Base-by-base conservation (phyloP, 805 yeast species). In the Pichia cabralensis region DNA sequence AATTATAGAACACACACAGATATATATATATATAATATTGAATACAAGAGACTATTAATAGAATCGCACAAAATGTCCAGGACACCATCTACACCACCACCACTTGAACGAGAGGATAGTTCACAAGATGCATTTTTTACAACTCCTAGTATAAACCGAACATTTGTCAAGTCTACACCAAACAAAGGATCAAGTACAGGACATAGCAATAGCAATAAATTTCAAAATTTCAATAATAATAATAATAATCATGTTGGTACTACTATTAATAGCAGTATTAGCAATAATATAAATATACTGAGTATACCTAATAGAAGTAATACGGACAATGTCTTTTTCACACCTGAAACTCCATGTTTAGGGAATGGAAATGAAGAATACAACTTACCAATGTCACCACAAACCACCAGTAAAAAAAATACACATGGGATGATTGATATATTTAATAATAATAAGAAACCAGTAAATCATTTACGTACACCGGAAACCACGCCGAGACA, bases 31-130 rank as follows among this genome's bases (percentile, higher is more conserved):
- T n/a, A n/a, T n/a, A n/a, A n/a, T n/a, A n/a, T n/a, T n/a, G n/a
- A n/a, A n/a, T n/a, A n/a, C n/a, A n/a, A n/a, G n/a, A n/a, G n/a
- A n/a, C n/a, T n/a, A n/a, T n/a, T n/a, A n/a, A n/a, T n/a, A n/a
- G n/a, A n/a, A n/a, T n/a, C n/a, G n/a, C n/a, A n/a, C n/a, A n/a
- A n/a, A n/a, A n/a, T n/a, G n/a, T n/a, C n/a, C n/a, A n/a, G n/a
- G n/a, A n/a, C n/a, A 12, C 56, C 56, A 30, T 41, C 51, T 8
- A 51, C 56, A 10, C 56, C 56, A 22, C 53, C 53, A 8, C 38
- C 41, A 22, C 12, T 20, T n/a, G n/a, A n/a, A n/a, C n/a, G n/a
- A 8, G 34, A 30, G 12, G 11, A 22, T 14, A 39, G 19, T 28
- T 17, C 21, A 15, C 14, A 16, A 1, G 22, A 26, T 20, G 29